A percentile compares a stretch with the other conserved stretches of the same genome.
phyloP scores from a whole-genome alignment of 495 filamentous ascomycete species.

The Aspergillus nidulans region DNA sequence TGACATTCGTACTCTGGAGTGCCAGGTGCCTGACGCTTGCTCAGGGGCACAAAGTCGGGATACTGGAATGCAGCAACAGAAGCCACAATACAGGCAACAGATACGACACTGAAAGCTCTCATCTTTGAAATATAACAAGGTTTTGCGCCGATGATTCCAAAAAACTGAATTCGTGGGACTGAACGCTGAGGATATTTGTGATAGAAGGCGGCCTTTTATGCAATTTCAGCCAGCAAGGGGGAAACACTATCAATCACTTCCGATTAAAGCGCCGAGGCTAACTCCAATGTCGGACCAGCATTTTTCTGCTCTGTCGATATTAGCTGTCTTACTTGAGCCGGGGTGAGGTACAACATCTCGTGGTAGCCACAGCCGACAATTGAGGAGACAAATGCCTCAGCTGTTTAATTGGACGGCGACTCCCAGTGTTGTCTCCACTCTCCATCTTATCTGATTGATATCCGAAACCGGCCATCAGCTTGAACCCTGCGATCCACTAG shows the following conservation, averaged over 20 bases:
- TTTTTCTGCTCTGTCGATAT: not conserved
- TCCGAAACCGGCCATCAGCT: not conserved
- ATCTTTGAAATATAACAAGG: not conserved
- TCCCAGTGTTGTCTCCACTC: not conserved
- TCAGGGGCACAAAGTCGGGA: slow-evolving; percentile 14
- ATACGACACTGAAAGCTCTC: slow-evolving; percentile 1
- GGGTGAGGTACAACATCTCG: not conserved
- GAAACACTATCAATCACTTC: not conserved
- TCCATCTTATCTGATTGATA: slow-evolving; percentile 21
- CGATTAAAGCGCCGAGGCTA: slow-evolving; percentile 1
- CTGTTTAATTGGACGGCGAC: not conserved
- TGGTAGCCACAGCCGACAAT: not conserved
- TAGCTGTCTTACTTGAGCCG: slow-evolving; percentile 6
- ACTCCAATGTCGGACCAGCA: not conserved
- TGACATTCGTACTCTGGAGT: slow-evolving; percentile 46
- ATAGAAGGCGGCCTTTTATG: slow-evolving; percentile 1
- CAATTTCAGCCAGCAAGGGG: not conserved
- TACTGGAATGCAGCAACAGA: slow-evolving; percentile 10
- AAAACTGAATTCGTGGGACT: not conserved
- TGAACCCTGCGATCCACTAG: slow-evolving; percentile 5
- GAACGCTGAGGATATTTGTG: not conserved
- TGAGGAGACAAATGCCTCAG: not conserved
- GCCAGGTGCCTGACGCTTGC: slow-evolving; percentile 29
- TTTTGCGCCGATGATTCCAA: not conserved
- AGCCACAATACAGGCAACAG: slow-evolving; percentile 6